These are phyloP conservation scores for Deakozyma indianensis DNA, from an alignment of 805 yeast genomes.

Conservation along the genomic window DNA sequence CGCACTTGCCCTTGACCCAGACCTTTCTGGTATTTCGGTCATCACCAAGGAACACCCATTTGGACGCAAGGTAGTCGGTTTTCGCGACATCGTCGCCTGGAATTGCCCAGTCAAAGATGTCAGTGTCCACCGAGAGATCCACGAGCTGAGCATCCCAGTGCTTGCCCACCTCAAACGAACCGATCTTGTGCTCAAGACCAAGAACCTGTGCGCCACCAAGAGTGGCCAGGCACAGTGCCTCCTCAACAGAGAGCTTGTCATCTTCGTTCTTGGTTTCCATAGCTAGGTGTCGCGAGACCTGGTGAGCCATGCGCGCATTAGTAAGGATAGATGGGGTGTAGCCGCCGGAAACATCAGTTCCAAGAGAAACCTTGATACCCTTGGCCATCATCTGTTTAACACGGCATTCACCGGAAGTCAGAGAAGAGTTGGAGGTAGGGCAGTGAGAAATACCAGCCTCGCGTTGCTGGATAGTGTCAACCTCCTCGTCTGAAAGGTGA, in stretches of 20 bases:
- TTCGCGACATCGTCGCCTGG: conserved; percentile 19
- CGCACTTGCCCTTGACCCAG: conserved; percentile 68
- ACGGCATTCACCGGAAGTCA: conserved; percentile 84
- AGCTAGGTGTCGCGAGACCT: conserved; percentile 58
- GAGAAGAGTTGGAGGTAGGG: conserved; percentile 79
- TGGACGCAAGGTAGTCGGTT: conserved; percentile 49
- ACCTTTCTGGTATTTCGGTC: conserved; percentile 74
- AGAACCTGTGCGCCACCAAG: conserved; percentile 79
- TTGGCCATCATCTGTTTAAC: conserved; percentile 52
- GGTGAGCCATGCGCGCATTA: conserved; percentile 53
- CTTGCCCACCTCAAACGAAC: conserved; percentile 65
- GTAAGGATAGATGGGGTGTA: conserved; percentile 49
- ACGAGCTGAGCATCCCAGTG: conserved; percentile 73
- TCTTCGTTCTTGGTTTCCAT: conserved; percentile 34
- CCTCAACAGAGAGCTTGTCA: conserved; percentile 45
- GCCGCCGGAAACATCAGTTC: conserved; percentile 73
- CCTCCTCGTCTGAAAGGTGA: conserved; percentile 55
- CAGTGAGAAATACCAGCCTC: conserved; percentile 78
- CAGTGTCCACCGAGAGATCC: conserved; percentile 44
- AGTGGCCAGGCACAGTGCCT: conserved; percentile 72
- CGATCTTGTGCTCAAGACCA: conserved; percentile 40
- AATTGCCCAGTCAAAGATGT: conserved; percentile 49
- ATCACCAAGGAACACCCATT: conserved; percentile 91
- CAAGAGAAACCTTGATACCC: conserved; percentile 64
- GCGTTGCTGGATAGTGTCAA: conserved; percentile 35